Percentiles rank a stretch among this genome's conserved stretches.
phyloP scores from a whole-genome alignment of 257 asterid species.

The Solanum ossicruentum region DNA sequence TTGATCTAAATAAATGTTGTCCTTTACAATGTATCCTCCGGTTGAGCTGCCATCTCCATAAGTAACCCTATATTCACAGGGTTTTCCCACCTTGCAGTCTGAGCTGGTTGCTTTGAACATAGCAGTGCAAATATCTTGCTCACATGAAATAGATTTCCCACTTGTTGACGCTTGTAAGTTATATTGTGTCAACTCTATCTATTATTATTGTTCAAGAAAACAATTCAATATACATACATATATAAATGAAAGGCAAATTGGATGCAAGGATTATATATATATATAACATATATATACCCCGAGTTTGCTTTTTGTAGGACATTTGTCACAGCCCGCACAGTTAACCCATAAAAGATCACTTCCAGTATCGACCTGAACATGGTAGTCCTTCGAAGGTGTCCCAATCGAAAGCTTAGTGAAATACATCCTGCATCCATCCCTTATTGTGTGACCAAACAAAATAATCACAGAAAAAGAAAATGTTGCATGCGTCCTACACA shows the following conservation, averaged over 20 bases:
- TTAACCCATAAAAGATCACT: conserved; percentile 57
- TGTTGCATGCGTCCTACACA: neutral
- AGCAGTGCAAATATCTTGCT: conserved; percentile 28
- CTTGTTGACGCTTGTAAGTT: conserved; percentile 41
- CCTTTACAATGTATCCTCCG: conserved; percentile 43
- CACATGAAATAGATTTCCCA: conserved; percentile 35
- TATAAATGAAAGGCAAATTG: neutral
- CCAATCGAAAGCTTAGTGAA: conserved; percentile 47
- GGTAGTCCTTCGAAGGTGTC: conserved; percentile 45
- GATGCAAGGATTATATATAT: neutral
- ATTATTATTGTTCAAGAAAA: neutral
- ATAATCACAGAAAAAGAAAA: neutral
- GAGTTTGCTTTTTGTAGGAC: conserved; percentile 42
- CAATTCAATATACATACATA: neutral
- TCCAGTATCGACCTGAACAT: conserved; percentile 63
- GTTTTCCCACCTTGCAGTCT: conserved; percentile 30
- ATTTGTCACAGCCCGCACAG: conserved; percentile 29
- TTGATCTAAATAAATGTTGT: conserved; percentile 28
- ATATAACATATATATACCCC: conserved; percentile 2
- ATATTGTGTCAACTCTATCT: conserved; percentile 38
- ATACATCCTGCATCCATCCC: conserved; percentile 32
- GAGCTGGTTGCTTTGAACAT: conserved; percentile 16
- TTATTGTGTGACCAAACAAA: neutral
- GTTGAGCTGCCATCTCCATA: conserved; percentile 59
- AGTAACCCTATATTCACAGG: conserved; percentile 29